phyloP scores from a whole-genome alignment of 2,329 filamentous ascomycete species.

The Aspergillus brasiliensis region DNA sequence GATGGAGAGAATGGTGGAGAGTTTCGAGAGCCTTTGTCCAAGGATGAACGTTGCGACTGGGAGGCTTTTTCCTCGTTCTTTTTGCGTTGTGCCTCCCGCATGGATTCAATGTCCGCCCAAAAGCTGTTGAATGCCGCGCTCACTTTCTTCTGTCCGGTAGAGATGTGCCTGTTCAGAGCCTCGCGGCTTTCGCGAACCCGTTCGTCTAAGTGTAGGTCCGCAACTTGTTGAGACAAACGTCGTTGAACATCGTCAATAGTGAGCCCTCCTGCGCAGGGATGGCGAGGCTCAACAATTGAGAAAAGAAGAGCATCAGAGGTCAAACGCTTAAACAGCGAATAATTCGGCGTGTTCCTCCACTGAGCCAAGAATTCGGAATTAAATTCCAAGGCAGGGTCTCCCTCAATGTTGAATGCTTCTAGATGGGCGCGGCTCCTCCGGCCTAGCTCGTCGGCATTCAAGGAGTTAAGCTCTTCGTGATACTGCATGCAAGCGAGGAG shows the following conservation, averaged over 20 bases:
- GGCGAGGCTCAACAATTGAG: conserved; percentile 88
- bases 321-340: conserved; percentile 78
- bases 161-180: conserved; percentile 83
- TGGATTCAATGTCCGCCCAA: conserved; percentile 84
- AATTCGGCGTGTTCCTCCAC: conserved; percentile 89
- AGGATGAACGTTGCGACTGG: conserved; percentile 33
- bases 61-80: conserved; percentile 38
- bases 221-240: conserved; percentile 84
- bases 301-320: conserved; percentile 83
- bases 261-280: conserved; percentile 89
- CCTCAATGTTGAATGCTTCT: conserved; percentile 65
- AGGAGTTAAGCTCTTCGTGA: conserved; percentile 64
- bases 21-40: conserved; percentile 27
- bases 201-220: conserved; percentile 91
- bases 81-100: conserved; percentile 72
- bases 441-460: conserved; percentile 49
- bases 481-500: conserved; percentile 89
- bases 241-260: conserved; percentile 94
- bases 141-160: conserved; percentile 83
- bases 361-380: conserved; percentile 80
- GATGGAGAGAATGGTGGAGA: conserved; percentile 31
- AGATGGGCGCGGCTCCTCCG: conserved; percentile 53
- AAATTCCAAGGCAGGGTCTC: conserved; percentile 84
- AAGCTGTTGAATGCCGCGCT: conserved; percentile 83
- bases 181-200: conserved; percentile 81